These are phyloP conservation scores for Backusella mclennaniae DNA, from an alignment of 192 early-diverging fungal genomes.

Conservation along the genomic window DNA sequence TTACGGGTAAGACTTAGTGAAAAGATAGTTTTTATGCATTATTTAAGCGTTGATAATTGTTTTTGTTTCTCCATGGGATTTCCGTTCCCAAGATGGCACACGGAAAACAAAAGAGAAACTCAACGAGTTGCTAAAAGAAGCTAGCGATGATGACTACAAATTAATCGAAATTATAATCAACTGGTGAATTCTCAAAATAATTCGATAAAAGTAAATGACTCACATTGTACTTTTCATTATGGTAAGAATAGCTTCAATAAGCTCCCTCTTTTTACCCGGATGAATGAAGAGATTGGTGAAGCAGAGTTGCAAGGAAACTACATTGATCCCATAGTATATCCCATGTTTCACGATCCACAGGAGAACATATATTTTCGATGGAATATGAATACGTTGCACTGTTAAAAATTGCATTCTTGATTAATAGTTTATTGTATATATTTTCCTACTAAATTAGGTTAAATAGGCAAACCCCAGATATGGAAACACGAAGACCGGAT, in stretches of 20 bases:
- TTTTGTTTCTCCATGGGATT: too few species aligned
- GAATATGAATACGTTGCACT: conserved; percentile 6
- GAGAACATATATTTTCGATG: conserved; percentile 1
- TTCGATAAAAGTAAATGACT: not conserved
- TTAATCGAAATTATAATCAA: not conserved
- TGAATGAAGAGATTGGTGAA: not conserved
- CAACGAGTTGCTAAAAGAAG: not conserved
- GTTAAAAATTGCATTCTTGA: conserved; percentile 6
- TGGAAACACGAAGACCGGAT: not conserved
- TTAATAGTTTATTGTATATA: not conserved
- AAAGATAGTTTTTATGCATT: too few species aligned
- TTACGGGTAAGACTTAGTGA: too few species aligned
- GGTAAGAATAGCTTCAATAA: not conserved
- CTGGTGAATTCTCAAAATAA: not conserved
- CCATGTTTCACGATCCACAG: conserved; percentile 1
- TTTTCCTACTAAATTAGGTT: not conserved
- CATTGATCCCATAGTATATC: not conserved
- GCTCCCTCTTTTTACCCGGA: not conserved
- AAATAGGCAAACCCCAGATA: conserved; percentile 10
- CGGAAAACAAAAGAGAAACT: not conserved
- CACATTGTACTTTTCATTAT: not conserved
- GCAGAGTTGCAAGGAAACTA: not conserved
- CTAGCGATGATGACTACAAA: not conserved
- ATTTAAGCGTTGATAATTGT: too few species aligned
- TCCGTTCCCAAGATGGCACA: too few species aligned